Percentiles rank a stretch among this genome's conserved stretches.
Conservation (phyloP, 225 moss, liverwort and hornwort genomes). For the Bryum argenteum region DNA sequence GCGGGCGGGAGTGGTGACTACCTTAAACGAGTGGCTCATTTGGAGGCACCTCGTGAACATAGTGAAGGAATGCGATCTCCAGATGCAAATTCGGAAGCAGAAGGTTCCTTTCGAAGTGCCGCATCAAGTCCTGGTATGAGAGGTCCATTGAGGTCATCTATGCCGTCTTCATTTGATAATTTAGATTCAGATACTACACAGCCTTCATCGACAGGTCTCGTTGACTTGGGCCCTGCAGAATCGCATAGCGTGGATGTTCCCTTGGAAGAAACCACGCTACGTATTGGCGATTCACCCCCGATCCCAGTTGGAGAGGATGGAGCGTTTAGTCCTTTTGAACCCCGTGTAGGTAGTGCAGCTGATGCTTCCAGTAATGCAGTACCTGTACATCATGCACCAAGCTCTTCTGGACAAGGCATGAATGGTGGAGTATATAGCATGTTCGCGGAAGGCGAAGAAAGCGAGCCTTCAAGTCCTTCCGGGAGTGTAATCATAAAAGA, state of each 20-base stretch:
- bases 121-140: slow-evolving; percentile 20
- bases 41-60: slow-evolving; percentile 18
- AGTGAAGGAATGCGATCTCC: slow-evolving; percentile 17
- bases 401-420: slow-evolving; percentile 24
- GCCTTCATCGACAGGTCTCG: slow-evolving; percentile 1
- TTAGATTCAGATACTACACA: slow-evolving; percentile 23
- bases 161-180: slow-evolving; percentile 24
- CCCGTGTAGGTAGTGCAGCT: slow-evolving; percentile 19
- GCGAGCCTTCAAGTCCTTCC: slow-evolving; percentile 55
- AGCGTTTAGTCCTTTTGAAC: slow-evolving; percentile 25
- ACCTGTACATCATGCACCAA: slow-evolving; percentile 24
- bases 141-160: slow-evolving; percentile 27
- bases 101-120: slow-evolving; percentile 11
- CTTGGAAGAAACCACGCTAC: slow-evolving; percentile 19
- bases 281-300: slow-evolving; percentile 14
- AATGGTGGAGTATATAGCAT: slow-evolving; percentile 12
- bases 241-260: slow-evolving; percentile 24
- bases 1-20: slow-evolving; percentile 16
- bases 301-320: slow-evolving; percentile 22
- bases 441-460: slow-evolving; percentile 41
- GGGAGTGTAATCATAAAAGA: slow-evolving; percentile 67
- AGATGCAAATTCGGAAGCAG: slow-evolving; percentile 24
- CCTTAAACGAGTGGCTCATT: slow-evolving; percentile 11
- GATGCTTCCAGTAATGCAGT: slow-evolving; percentile 31
- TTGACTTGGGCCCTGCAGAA: slow-evolving; percentile 22